Percentiles rank a stretch among this genome's conserved stretches.
phyloP scores from a whole-genome alignment of 1,139 yeast species.

The Eremothecium sinecaudum region DNA sequence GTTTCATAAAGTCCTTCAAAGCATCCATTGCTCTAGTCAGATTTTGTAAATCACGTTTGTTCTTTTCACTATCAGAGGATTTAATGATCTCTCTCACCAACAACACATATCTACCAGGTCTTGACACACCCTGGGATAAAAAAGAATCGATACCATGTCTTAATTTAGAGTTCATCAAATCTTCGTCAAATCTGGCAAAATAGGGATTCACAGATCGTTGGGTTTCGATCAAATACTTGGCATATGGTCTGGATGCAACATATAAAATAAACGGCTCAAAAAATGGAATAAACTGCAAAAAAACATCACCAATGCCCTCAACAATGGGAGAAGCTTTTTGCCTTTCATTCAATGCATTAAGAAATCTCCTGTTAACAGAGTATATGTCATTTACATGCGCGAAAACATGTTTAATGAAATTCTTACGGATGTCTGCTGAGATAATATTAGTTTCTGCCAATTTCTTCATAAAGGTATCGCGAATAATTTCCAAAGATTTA shows the following conservation, averaged over 20 bases:
- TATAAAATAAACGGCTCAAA: conserved; percentile 89
- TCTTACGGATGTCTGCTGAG: conserved; percentile 81
- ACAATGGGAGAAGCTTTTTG: conserved; percentile 86
- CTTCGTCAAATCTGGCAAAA: conserved; percentile 87
- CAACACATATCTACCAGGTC: conserved; percentile 91
- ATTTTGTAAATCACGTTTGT: conserved; percentile 63
- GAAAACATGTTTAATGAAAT: conserved; percentile 84
- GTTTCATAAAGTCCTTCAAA: conserved; percentile 63
- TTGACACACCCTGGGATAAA: conserved; percentile 87
- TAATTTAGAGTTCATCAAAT: conserved; percentile 72
- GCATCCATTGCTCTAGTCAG: conserved; percentile 67
- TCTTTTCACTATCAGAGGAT: conserved; percentile 45
- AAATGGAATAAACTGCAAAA: conserved; percentile 70
- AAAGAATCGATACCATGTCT: conserved; percentile 89
- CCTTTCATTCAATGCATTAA: conserved; percentile 81
- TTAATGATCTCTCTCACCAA: conserved; percentile 76
- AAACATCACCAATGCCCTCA: conserved; percentile 76
- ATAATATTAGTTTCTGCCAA: conserved; percentile 76
- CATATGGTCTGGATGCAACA: conserved; percentile 94
- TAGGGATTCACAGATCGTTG: conserved; percentile 85
- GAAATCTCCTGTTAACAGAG: conserved; percentile 69
- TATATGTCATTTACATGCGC: conserved; percentile 84
- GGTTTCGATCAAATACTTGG: conserved; percentile 90
- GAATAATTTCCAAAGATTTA: conserved; percentile 82
- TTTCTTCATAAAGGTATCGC: conserved; percentile 92